Percentiles rank a stretch among this genome's conserved stretches.
phyloP scores from a whole-genome alignment of 2,329 filamentous ascomycete genomes.

The Colletotrichum tanaceti region DNA sequence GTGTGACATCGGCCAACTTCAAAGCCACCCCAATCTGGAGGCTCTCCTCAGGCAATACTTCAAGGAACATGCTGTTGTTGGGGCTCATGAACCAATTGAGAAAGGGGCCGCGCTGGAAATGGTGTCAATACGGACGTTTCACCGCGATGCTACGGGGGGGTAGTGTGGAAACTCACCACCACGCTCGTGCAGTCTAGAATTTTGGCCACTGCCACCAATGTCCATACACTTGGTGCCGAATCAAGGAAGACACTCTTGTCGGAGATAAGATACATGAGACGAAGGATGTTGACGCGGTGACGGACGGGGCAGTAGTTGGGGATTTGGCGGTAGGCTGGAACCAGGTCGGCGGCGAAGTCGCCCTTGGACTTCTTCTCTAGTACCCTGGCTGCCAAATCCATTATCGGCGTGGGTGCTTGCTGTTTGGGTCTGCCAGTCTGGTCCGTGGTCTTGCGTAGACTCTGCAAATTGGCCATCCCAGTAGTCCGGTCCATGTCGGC shows the following conservation, averaged over 20 bases:
- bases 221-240: slow-evolving; percentile 75
- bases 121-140: slow-evolving; percentile 42
- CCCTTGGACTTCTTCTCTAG: slow-evolving; percentile 43
- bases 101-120: slow-evolving; percentile 58
- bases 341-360: slow-evolving; percentile 16
- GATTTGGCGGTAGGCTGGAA: slow-evolving; percentile 52
- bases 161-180: slow-evolving; percentile 47
- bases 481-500: slow-evolving; percentile 3
- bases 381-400: slow-evolving; percentile 23
- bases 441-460: slow-evolving; percentile 1
- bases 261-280: slow-evolving; percentile 69
- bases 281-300: slow-evolving; percentile 72
- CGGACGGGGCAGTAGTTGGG: slow-evolving; percentile 73
- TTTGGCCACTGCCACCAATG: slow-evolving; percentile 71
- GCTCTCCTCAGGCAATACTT: slow-evolving; percentile 71
- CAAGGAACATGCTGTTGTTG: slow-evolving; percentile 69
- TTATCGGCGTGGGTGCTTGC: neutral
- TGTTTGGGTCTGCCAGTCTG: neutral
- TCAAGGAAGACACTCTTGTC: slow-evolving; percentile 67
- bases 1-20: slow-evolving; percentile 56
- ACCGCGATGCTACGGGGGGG: slow-evolving; percentile 40
- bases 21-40: slow-evolving; percentile 67
- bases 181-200: slow-evolving; percentile 62
- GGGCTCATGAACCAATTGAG: slow-evolving; percentile 68
- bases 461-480: slow-evolving; percentile 8